Percentiles rank a stretch among this genome's conserved stretches.
phyloP scores from a whole-genome alignment of 805 yeast species.

The Kregervanrija fluxuum region DNA sequence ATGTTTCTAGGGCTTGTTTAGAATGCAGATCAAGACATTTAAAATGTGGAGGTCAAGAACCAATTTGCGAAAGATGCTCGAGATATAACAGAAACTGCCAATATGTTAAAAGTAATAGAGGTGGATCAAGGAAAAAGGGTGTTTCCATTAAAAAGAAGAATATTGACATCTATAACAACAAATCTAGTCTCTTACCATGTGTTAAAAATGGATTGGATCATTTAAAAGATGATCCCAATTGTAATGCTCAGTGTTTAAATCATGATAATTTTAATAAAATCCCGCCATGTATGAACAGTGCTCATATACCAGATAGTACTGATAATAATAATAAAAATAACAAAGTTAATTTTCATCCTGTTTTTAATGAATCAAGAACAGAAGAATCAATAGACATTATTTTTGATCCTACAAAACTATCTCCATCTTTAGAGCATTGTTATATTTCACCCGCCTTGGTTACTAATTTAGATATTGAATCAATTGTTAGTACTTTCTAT shows the following conservation, averaged over 20 bases:
- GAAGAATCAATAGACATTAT: slow-evolving; percentile 17
- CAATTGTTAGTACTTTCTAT: slow-evolving; percentile 29
- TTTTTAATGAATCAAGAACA: slow-evolving; percentile 25
- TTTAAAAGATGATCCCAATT: slow-evolving; percentile 13
- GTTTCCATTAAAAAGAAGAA: slow-evolving; percentile 24
- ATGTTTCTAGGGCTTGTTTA: slow-evolving; percentile 42
- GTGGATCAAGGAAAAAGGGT: slow-evolving; percentile 48
- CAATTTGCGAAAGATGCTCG: slow-evolving; percentile 37
- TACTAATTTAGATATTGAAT: slow-evolving; percentile 19
- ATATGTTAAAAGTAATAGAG: slow-evolving; percentile 45
- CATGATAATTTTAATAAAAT: slow-evolving; percentile 19
- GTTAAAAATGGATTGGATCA: slow-evolving; percentile 19
- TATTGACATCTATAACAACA: slow-evolving; percentile 1
- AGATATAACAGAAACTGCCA: slow-evolving; percentile 31
- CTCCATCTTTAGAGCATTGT: slow-evolving; percentile 14
- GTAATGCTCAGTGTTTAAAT: slow-evolving; percentile 23
- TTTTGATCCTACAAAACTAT: slow-evolving; percentile 17
- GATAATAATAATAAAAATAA: slow-evolving; percentile 1
- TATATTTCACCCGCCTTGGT: slow-evolving; percentile 25
- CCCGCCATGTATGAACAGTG: slow-evolving; percentile 24
- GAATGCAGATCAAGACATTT: slow-evolving; percentile 45
- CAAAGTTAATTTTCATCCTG: slow-evolving; percentile 23
- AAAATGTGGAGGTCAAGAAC: slow-evolving; percentile 43
- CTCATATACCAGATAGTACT: background rate
- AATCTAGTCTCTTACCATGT: slow-evolving; percentile 22